Conservation (phyloP, 495 filamentous ascomycete species). For the Xylona heveae region DNA sequence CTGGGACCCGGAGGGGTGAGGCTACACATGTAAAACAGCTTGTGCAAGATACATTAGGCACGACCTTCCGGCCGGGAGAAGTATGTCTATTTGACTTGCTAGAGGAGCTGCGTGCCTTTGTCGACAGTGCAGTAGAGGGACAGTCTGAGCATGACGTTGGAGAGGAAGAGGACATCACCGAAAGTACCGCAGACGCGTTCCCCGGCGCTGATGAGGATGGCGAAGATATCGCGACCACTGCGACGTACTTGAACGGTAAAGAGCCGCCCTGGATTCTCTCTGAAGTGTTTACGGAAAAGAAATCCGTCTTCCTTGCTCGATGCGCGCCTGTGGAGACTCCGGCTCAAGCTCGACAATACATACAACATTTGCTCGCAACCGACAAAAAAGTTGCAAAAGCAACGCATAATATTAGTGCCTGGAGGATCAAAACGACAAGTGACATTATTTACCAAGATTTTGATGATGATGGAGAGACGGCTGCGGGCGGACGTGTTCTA, state of each 20-base stretch:
- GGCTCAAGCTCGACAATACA: conserved; percentile 40
- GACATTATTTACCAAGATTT: conserved; percentile 54
- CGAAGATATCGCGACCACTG: conserved; percentile 5
- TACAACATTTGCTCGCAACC: conserved; percentile 50
- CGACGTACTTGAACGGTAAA: conserved; percentile 2
- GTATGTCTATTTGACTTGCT: conserved; percentile 81
- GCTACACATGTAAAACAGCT: conserved; percentile 43
- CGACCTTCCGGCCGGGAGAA: conserved; percentile 45
- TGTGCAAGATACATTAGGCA: conserved; percentile 39
- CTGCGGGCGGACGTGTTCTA: conserved; percentile 65
- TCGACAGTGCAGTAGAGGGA: background rate
- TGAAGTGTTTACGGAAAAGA: conserved; percentile 51
- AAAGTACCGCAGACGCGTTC: conserved; percentile 7
- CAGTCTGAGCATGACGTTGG: background rate
- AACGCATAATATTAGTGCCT: conserved; percentile 76
- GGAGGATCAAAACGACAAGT: conserved; percentile 26
- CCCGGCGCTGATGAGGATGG: conserved; percentile 7
- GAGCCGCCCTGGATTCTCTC: conserved; percentile 49
- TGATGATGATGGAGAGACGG: conserved; percentile 93
- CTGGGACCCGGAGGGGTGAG: conserved; percentile 32
- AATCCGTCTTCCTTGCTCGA: conserved; percentile 72
- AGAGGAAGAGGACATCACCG: conserved; percentile 24
- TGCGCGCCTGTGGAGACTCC: conserved; percentile 42
- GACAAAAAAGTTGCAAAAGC: conserved; percentile 69
- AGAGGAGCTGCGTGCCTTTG: conserved; percentile 29